These are phyloP conservation scores for Nicotiana benthamiana DNA, from an alignment of 257 asterid species.

Conservation along the genomic window DNA sequence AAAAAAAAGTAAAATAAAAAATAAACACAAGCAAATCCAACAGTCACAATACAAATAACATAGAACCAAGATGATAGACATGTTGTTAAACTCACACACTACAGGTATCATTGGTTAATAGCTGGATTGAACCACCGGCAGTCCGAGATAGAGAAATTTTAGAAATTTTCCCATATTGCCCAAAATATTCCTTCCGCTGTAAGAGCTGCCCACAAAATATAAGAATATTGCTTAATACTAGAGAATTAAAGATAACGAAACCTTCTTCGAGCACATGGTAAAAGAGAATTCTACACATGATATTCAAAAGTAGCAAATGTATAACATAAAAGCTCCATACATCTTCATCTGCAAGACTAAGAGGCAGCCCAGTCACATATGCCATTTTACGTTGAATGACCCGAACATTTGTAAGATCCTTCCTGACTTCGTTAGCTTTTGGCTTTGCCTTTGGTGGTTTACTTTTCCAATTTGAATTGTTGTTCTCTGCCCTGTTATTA, in stretches of 20 bases:
- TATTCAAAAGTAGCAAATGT: conserved; percentile 1
- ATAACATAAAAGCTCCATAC: conserved; percentile 31
- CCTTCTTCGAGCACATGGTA: neutral
- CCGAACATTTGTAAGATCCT: conserved; percentile 76
- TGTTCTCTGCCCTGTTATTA: conserved; percentile 41
- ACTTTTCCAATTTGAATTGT: conserved; percentile 47
- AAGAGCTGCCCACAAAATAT: conserved; percentile 48
- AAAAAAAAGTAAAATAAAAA: neutral
- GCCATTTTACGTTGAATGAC: conserved; percentile 96
- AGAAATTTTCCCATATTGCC: conserved; percentile 85
- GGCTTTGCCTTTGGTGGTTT: conserved; percentile 78
- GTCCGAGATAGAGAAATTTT: conserved; percentile 90
- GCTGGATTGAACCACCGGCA: conserved; percentile 89
- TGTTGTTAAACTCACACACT: conserved; percentile 66
- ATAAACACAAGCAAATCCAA: conserved; percentile 6
- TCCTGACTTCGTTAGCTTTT: conserved; percentile 65
- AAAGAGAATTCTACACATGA: neutral
- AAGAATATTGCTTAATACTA: neutral
- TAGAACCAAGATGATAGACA: neutral
- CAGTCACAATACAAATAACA: conserved; percentile 5
- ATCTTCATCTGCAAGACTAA: conserved; percentile 85
- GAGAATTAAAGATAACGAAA: conserved; percentile 7
- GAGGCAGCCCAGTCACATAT: conserved; percentile 88
- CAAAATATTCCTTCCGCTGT: conserved; percentile 75
- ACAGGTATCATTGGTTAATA: conserved; percentile 74